Percentiles rank a stretch among this genome's conserved stretches.
Conservation (phyloP, 23 red algal species). For the Cyanidium caldarium region DNA sequence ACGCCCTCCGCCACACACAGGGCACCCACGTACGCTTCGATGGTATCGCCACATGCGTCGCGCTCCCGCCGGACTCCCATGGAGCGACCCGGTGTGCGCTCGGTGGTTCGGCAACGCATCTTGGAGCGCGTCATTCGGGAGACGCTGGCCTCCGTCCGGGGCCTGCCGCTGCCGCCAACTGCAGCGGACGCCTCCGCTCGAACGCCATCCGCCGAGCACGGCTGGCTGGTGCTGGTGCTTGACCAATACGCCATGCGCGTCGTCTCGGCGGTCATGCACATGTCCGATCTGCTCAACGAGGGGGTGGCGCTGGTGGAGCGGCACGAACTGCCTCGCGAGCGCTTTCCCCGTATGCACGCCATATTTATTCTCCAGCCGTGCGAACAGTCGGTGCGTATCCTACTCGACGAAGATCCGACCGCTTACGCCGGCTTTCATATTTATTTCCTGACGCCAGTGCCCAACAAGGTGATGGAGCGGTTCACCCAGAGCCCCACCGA, state of each 20-base stretch:
- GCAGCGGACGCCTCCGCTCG: too few species aligned
- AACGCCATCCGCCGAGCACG: not conserved
- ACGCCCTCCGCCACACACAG: too few species aligned
- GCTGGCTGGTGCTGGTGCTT: conserved; percentile 2
- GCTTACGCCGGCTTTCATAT: conserved; percentile 59
- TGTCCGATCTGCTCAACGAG: conserved; percentile 14
- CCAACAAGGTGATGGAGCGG: conserved; percentile 36
- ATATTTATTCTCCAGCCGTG: conserved; percentile 6
- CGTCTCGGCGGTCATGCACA: not conserved
- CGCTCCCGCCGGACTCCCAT: too few species aligned
- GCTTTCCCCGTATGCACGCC: conserved; percentile 17
- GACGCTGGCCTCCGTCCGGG: too few species aligned
- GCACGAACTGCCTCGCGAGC: not conserved
- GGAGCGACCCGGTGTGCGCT: too few species aligned
- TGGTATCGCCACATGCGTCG: too few species aligned
- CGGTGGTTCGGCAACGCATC: too few species aligned
- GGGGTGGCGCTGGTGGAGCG: conserved; percentile 15
- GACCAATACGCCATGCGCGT: conserved; percentile 8
- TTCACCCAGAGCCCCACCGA: conserved; percentile 17
- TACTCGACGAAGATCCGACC: not conserved
- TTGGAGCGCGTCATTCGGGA: too few species aligned
- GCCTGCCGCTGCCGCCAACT: too few species aligned
- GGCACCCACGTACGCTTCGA: too few species aligned
- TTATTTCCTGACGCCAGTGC: conserved; percentile 46
- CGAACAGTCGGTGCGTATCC: not conserved